A percentile compares a stretch with the other conserved stretches of the same genome.
Conservation (phyloP, 164 flowering plant species). For the Tetracentron sinense region DNA sequence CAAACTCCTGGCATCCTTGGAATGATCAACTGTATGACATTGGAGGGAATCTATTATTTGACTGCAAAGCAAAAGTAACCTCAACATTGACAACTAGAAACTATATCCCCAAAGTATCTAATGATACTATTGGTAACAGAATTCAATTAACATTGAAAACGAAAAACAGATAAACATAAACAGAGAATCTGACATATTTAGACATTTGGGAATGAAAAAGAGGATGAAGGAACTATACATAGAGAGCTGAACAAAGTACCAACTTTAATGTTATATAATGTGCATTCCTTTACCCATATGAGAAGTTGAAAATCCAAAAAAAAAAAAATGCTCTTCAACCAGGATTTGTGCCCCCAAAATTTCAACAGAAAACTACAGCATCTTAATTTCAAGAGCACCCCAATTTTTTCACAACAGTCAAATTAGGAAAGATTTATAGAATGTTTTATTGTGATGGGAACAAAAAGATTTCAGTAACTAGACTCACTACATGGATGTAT, state of each 20-base stretch:
- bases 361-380: neutral
- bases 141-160: neutral
- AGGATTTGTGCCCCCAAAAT: no score
- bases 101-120: neutral
- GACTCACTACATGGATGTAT: no score
- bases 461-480: no score
- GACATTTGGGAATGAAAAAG: no score
- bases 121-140: neutral
- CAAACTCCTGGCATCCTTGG: slow-evolving; percentile 30
- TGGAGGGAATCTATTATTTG: neutral
- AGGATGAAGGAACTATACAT: neutral
- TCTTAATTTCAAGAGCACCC: neutral
- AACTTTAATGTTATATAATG: no score
- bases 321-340: no score
- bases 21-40: slow-evolving; percentile 28
- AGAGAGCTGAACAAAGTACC: neutral
- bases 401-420: no score
- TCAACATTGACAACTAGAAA: neutral
- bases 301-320: no score
- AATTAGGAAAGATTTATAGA: no score
- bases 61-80: neutral
- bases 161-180: neutral
- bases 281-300: neutral
- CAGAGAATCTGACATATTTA: neutral
- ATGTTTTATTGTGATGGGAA: no score